A percentile compares a stretch with the other conserved stretches of the same genome.
Conservation (phyloP, 441 rosid species). For the Metrosideros polymorpha region DNA sequence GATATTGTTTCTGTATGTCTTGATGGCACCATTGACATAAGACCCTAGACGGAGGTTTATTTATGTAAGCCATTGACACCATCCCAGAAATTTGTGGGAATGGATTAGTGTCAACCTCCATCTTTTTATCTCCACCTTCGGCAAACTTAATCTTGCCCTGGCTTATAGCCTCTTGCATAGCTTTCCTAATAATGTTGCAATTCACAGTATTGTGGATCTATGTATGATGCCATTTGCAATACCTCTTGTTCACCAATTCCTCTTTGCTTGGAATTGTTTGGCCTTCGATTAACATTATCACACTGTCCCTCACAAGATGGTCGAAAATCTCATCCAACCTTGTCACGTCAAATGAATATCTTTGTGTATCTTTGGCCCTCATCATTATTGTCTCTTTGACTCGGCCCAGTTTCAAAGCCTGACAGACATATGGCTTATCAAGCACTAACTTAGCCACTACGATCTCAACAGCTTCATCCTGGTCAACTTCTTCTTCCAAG, state of each 20-base stretch:
- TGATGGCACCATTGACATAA: too few relatives aligned
- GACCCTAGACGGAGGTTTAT: too few relatives aligned
- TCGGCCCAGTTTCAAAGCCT: accelerated
- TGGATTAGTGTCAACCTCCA: too few relatives aligned
- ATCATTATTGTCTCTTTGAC: background rate
- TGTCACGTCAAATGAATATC: background rate
- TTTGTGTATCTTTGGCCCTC: accelerated
- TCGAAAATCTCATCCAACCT: background rate
- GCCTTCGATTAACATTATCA: background rate
- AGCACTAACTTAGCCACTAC: background rate
- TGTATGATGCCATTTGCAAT: background rate
- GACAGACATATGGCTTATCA: background rate
- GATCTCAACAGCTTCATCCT: background rate
- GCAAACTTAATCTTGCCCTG: background rate
- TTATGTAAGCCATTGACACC: accelerated
- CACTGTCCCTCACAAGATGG: background rate
- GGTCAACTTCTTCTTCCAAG: background rate
- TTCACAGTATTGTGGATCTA: background rate
- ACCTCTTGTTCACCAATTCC: background rate
- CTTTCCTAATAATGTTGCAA: background rate
- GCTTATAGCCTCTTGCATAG: background rate
- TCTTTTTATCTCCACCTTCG: too few relatives aligned
- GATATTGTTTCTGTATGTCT: too few relatives aligned
- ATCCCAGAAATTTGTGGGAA: background rate
- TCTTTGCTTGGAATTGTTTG: background rate